phyloP scores from a whole-genome alignment of 2,329 filamentous ascomycete species.

The Cyclaneusma minus region DNA sequence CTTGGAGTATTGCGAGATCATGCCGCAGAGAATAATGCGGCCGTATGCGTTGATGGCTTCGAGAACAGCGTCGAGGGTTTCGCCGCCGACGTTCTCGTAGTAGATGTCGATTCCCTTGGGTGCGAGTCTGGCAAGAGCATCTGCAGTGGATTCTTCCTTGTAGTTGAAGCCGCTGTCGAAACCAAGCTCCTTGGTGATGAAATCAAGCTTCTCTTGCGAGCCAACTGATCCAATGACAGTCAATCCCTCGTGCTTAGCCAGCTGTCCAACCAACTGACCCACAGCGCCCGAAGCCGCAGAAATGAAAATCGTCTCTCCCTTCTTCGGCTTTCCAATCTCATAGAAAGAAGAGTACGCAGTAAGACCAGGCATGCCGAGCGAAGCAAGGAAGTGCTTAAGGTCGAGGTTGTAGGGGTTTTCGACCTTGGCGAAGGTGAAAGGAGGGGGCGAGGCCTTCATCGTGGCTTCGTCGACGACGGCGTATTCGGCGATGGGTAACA shows the following conservation, averaged over 20 bases:
- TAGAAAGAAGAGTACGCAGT: constrained; percentile 64
- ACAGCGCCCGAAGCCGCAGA: constrained; percentile 62
- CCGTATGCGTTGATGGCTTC: constrained; percentile 46
- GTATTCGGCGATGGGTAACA: constrained; percentile 54
- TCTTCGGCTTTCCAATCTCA: constrained; percentile 59
- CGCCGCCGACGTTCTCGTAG: constrained; percentile 68
- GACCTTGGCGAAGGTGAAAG: constrained; percentile 31
- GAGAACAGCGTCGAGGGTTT: constrained; percentile 55
- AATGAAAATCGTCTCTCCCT: constrained; percentile 66
- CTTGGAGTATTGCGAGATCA: constrained; percentile 50
- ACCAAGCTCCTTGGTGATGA: constrained; percentile 54
- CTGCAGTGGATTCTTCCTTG: constrained; percentile 53
- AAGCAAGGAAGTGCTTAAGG: constrained; percentile 52
- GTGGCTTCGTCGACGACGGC: constrained; percentile 33
- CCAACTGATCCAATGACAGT: constrained; percentile 62
- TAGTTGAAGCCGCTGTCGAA: constrained; percentile 71
- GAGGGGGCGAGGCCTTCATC: constrained; percentile 16
- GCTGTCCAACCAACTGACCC: constrained; percentile 58
- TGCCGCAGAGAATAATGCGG: constrained; percentile 44
- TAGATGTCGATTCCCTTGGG: constrained; percentile 66
- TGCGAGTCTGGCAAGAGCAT: constrained; percentile 49
- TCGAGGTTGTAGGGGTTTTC: constrained; percentile 57
- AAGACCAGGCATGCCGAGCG: constrained; percentile 64
- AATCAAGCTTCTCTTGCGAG: constrained; percentile 60
- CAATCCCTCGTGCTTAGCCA: constrained; percentile 63